Percentiles rank a stretch among this genome's conserved stretches.
Evolutionary conservation across 352 stramenopile species (phyloP).

Genomic region (Globisporangium cylindrosporum): DNA sequence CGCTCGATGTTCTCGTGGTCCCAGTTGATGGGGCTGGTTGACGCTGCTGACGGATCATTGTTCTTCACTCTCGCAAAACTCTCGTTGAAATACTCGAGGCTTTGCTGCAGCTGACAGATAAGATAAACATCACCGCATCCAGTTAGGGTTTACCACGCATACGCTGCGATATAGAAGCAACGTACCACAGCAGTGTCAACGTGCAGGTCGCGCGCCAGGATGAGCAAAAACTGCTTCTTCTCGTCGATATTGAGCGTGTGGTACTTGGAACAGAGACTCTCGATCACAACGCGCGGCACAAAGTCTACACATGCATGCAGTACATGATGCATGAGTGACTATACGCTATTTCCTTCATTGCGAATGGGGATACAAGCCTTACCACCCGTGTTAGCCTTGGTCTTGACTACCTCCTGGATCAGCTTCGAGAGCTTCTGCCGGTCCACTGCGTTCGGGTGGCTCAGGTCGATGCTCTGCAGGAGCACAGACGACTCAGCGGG

Average conservation of each 20-base stretch:
- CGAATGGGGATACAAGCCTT: too few species aligned
- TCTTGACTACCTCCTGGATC: slow-evolving; percentile 70
- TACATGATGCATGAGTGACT: neutral
- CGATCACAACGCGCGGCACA: slow-evolving; percentile 70
- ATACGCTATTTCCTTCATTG: neutral
- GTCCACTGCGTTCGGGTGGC: slow-evolving; percentile 28
- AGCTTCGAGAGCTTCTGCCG: slow-evolving; percentile 55
- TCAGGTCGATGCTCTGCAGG: slow-evolving; percentile 50
- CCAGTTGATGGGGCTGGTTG: slow-evolving; percentile 40
- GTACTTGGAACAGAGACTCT: slow-evolving; percentile 64
- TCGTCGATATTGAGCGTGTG: slow-evolving; percentile 63
- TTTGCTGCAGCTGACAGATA: slow-evolving; percentile 45
- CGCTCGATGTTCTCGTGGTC: slow-evolving; percentile 69
- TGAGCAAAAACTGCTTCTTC: slow-evolving; percentile 81
- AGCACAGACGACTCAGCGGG: slow-evolving; percentile 36
- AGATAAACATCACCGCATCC: neutral
- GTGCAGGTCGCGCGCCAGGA: slow-evolving; percentile 71
- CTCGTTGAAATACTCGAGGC: slow-evolving; percentile 47
- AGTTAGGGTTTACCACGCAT: neutral
- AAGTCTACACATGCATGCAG: slow-evolving; percentile 49
- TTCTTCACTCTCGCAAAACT: slow-evolving; percentile 50
- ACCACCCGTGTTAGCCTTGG: slow-evolving; percentile 64
- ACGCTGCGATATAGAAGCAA: neutral
- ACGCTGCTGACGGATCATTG: neutral
- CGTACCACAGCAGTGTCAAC: slow-evolving; percentile 52